Conservation (phyloP, 176 grass and related monocot genomes). For the Aegilops speltoides region DNA sequence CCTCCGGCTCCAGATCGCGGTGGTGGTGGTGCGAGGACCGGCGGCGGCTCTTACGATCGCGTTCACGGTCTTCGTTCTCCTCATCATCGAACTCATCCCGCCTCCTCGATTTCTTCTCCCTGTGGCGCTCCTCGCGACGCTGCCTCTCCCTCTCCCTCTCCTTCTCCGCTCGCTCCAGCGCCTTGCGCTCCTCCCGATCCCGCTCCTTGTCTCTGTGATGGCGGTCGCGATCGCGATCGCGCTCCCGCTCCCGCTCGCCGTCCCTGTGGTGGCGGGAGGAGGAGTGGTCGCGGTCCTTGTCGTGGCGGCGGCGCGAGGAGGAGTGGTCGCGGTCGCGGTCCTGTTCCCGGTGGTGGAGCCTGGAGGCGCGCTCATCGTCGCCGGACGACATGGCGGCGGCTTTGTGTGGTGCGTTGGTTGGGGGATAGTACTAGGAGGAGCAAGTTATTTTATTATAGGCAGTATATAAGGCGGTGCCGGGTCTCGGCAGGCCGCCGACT, state of each 20-base stretch:
- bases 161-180: slow-evolving; percentile 29
- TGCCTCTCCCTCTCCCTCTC: not conserved
- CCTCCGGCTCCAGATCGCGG: slow-evolving; percentile 15
- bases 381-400: slow-evolving; percentile 35
- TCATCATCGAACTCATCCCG: slow-evolving; percentile 46
- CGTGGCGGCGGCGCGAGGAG: slow-evolving; percentile 25
- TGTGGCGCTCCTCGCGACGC: slow-evolving; percentile 50
- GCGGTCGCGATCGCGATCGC: slow-evolving; percentile 36
- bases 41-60: slow-evolving; percentile 58
- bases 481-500: not conserved
- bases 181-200: slow-evolving; percentile 43
- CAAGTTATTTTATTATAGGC: too few relatives aligned
- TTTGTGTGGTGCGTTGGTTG: not conserved
- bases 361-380: slow-evolving; percentile 38
- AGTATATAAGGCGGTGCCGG: not conserved
- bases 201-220: slow-evolving; percentile 25
- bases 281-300: not conserved
- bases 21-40: slow-evolving; percentile 46
- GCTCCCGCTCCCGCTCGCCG: slow-evolving; percentile 46
- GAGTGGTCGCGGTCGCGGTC: slow-evolving; percentile 3
- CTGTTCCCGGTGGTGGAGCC: slow-evolving; percentile 41
- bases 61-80: slow-evolving; percentile 41
- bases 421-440: not conserved
- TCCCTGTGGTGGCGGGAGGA: slow-evolving; percentile 37
- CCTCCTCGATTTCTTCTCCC: slow-evolving; percentile 47